These are phyloP conservation scores for Incumbomyces lentus DNA, from an alignment of 2,329 filamentous ascomycete species.

Conservation along the genomic window DNA sequence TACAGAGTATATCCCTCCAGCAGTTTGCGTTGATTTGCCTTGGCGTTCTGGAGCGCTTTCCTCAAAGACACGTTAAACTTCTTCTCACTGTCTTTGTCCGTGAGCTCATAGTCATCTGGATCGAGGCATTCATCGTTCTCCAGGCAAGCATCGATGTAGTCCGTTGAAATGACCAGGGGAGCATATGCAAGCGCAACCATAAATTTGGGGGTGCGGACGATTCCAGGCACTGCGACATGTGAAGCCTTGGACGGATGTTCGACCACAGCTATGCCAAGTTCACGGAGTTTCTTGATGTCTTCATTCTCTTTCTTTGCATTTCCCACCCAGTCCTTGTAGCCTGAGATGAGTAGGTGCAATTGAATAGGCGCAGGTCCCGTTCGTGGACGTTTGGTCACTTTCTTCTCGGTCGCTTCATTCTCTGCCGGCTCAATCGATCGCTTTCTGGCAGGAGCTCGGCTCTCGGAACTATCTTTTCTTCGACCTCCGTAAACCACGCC, in stretches of 20 bases:
- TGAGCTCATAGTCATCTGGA: slow-evolving; percentile 55
- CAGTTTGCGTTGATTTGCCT: slow-evolving; percentile 64
- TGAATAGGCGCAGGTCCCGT: slow-evolving; percentile 47
- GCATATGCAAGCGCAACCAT: slow-evolving; percentile 75
- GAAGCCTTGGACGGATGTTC: slow-evolving; percentile 67
- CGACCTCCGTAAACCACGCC: slow-evolving; percentile 52
- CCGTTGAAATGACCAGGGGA: slow-evolving; percentile 63
- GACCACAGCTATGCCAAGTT: slow-evolving; percentile 71
- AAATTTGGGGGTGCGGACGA: slow-evolving; percentile 90
- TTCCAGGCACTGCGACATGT: slow-evolving; percentile 74
- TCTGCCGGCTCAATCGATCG: slow-evolving; percentile 38
- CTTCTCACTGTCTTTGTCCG: slow-evolving; percentile 63
- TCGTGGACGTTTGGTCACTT: slow-evolving; percentile 40
- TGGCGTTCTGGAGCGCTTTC: slow-evolving; percentile 59
- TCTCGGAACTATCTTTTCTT: slow-evolving; percentile 34
- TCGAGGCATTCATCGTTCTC: slow-evolving; percentile 56
- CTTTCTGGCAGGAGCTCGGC: slow-evolving; percentile 30
- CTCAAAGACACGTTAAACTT: slow-evolving; percentile 59
- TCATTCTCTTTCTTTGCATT: slow-evolving; percentile 63
- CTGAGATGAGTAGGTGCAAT: slow-evolving; percentile 71
- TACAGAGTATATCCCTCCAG: slow-evolving; percentile 70
- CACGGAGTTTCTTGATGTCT: slow-evolving; percentile 70
- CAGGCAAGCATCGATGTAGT: slow-evolving; percentile 69
- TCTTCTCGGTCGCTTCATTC: slow-evolving; percentile 39
- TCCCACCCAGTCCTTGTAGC: slow-evolving; percentile 71